Conservation (phyloP, 2,329 filamentous ascomycete genomes). For the Microsporum audouinii region DNA sequence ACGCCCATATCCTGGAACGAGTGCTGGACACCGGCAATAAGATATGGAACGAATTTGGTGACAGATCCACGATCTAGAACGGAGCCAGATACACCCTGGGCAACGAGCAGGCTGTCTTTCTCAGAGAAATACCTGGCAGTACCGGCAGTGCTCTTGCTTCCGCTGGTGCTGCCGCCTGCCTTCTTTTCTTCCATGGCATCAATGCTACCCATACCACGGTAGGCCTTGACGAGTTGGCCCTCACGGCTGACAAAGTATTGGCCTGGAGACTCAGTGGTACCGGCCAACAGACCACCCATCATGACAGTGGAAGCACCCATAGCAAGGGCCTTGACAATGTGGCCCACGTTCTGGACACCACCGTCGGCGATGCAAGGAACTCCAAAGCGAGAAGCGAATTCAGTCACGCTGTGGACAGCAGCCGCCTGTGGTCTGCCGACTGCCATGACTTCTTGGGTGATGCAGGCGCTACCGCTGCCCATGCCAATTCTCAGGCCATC, state of each 20-base stretch:
- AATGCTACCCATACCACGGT: constrained; percentile 97
- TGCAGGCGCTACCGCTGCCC: constrained; percentile 96
- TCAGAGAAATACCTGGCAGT: constrained; percentile 98
- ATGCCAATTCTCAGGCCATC: constrained; percentile 97
- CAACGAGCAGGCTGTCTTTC: constrained; percentile 85
- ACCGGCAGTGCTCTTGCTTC: constrained; percentile 65
- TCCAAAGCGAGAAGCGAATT: constrained; percentile 83
- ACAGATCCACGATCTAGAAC: constrained; percentile 55
- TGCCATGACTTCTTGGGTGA: constrained; percentile 99
- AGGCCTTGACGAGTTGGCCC: constrained; percentile 97
- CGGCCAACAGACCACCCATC: constrained; percentile 97
- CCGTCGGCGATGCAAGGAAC: constrained; percentile 97
- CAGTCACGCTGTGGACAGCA: constrained; percentile 77
- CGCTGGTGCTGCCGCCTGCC: constrained; percentile 61
- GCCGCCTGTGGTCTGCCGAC: constrained; percentile 93
- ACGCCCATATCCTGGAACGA: constrained; percentile 91
- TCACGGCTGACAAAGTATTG: constrained; percentile 93
- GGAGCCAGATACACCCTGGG: constrained; percentile 82
- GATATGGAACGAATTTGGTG: constrained; percentile 90
- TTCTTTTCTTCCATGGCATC: constrained; percentile 99
- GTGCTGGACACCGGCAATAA: constrained; percentile 92
- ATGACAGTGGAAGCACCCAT: constrained; percentile 92
- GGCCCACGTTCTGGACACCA: constrained; percentile 94
- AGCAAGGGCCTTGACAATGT: constrained; percentile 96
- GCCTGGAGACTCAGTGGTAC: constrained; percentile 93